A percentile compares a stretch with the other conserved stretches of the same genome.
phyloP scores from a whole-genome alignment of 495 filamentous ascomycete species.

The Aspergillus homomorphus region DNA sequence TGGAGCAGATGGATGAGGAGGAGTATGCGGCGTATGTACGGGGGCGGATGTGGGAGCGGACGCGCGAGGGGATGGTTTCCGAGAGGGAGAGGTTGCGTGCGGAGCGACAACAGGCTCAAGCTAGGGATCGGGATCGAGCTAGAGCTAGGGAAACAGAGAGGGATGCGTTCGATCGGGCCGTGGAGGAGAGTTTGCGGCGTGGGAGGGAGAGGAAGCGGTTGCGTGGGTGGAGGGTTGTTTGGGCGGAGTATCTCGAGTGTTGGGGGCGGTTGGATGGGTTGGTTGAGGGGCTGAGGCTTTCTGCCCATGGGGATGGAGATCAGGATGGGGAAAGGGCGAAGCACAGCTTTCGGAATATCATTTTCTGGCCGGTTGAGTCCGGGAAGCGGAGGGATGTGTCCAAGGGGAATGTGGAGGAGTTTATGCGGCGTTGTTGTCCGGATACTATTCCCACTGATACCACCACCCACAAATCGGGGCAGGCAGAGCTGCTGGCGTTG shows the following conservation, averaged over 20 bases:
- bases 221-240: slow-evolving; percentile 51
- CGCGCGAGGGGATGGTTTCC: slow-evolving; percentile 59
- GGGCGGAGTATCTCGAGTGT: slow-evolving; percentile 59
- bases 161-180: slow-evolving; percentile 37
- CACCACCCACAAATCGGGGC: slow-evolving; percentile 14
- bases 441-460: slow-evolving; percentile 19
- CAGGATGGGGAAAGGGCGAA: slow-evolving; percentile 3
- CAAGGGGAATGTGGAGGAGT: slow-evolving; percentile 58
- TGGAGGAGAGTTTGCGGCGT: slow-evolving; percentile 54
- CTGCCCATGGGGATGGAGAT: not conserved
- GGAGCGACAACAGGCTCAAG: no score
- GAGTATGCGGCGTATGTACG: slow-evolving; percentile 86
- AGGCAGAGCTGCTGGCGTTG: slow-evolving; percentile 46
- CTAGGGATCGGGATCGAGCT: no score
- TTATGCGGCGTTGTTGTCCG: slow-evolving; percentile 54
- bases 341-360: slow-evolving; percentile 36
- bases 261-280: slow-evolving; percentile 59
- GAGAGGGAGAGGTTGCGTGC: slow-evolving; percentile 62
- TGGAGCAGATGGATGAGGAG: slow-evolving; percentile 87
- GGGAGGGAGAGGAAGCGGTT: slow-evolving; percentile 46
- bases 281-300: not conserved
- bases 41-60: slow-evolving; percentile 89
- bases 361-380: slow-evolving; percentile 78
- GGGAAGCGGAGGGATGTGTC: slow-evolving; percentile 59
- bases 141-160: slow-evolving; percentile 44